phyloP scores from a whole-genome alignment of 768 basidiomycete species.

The Royoungia palumana region DNA sequence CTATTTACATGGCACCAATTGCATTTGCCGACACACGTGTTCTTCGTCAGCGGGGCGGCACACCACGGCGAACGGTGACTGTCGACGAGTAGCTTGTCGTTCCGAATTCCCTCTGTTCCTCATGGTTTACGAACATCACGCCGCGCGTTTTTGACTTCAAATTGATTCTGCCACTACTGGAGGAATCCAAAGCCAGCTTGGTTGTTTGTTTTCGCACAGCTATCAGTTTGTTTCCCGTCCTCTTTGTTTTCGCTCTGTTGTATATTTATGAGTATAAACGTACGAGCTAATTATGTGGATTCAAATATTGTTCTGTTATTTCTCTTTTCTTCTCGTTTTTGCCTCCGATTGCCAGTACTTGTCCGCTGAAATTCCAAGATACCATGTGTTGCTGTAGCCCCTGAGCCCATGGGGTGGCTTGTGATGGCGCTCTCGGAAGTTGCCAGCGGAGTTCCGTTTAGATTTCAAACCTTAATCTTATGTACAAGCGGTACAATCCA shows the following conservation, averaged over 20 bases:
- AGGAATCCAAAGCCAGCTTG: conserved; percentile 9
- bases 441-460: conserved; percentile 17
- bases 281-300: conserved; percentile 13
- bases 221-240: conserved; percentile 14
- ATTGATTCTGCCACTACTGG: neutral
- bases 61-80: conserved; percentile 20
- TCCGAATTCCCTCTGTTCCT: neutral
- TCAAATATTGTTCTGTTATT: neutral
- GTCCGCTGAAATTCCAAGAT: conserved; percentile 1
- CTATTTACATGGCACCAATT: conserved; percentile 47
- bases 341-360: neutral
- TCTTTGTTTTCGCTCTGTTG: conserved; percentile 8
- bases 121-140: neutral
- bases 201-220: conserved; percentile 12
- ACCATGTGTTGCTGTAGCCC: neutral
- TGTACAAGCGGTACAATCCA: conserved; percentile 10
- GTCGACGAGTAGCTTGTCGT: conserved; percentile 19
- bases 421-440: conserved; percentile 6
- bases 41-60: conserved; percentile 19
- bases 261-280: conserved; percentile 20
- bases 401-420: too few species aligned
- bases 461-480: conserved; percentile 23
- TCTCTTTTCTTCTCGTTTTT: neutral
- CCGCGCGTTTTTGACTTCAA: conserved; percentile 1
- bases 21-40: conserved; percentile 32